A percentile compares a stretch with the other conserved stretches of the same genome.
These are phyloP conservation scores for Geotrichum candidum DNA, from an alignment of 1,139 yeast species.

Conservation along the genomic window DNA sequence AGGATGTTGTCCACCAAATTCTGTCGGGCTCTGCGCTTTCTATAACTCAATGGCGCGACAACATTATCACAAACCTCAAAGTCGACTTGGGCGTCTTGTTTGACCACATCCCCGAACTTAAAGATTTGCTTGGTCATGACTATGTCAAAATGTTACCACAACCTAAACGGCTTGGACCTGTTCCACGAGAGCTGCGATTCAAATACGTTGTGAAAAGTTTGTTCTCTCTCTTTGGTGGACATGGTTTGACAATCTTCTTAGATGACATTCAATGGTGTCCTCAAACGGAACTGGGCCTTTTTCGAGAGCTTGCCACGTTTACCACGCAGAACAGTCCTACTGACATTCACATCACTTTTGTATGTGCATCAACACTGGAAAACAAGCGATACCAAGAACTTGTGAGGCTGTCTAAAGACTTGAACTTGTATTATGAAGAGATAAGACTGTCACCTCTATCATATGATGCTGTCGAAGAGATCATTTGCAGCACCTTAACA, in stretches of 20 bases:
- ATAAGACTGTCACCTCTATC: slow-evolving; percentile 26
- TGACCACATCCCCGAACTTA: slow-evolving; percentile 44
- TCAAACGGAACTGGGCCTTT: slow-evolving; percentile 28
- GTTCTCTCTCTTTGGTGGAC: slow-evolving; percentile 41
- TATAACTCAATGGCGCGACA: slow-evolving; percentile 43
- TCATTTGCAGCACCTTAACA: slow-evolving; percentile 27
- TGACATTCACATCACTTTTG: slow-evolving; percentile 28
- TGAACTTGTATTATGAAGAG: slow-evolving; percentile 28
- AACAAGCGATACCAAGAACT: slow-evolving; percentile 21
- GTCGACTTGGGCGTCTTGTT: slow-evolving; percentile 44
- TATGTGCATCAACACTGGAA: slow-evolving; percentile 28
- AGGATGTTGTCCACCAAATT: slow-evolving; percentile 42
- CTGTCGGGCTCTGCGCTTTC: slow-evolving; percentile 39
- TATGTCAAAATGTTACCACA: slow-evolving; percentile 32
- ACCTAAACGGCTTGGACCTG: slow-evolving; percentile 27
- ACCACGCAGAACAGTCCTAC: slow-evolving; percentile 26
- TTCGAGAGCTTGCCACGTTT: slow-evolving; percentile 28
- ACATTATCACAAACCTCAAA: slow-evolving; percentile 40
- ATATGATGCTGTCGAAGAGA: slow-evolving; percentile 27
- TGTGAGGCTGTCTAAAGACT: slow-evolving; percentile 24
- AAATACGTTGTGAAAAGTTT: slow-evolving; percentile 43
- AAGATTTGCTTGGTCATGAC: slow-evolving; percentile 42
- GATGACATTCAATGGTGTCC: slow-evolving; percentile 49
- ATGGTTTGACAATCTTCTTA: slow-evolving; percentile 44
- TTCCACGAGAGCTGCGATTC: slow-evolving; percentile 41